A percentile compares a stretch with the other conserved stretches of the same genome.
phyloP scores from a whole-genome alignment of 371 early-diverging fungal species.

The Syncephalastrum sp. region DNA sequence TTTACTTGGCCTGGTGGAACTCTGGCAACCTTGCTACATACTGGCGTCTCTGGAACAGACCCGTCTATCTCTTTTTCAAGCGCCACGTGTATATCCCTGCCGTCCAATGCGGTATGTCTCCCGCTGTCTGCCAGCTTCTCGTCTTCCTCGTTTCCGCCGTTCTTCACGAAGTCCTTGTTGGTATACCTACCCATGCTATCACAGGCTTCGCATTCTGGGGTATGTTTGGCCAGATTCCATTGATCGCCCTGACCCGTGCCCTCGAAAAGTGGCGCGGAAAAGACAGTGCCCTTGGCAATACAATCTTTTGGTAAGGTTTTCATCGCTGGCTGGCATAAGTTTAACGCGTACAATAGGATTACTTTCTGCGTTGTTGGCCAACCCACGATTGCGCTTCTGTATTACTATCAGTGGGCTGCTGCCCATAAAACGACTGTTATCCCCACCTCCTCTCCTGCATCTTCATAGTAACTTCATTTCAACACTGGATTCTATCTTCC shows the following conservation, averaged over 20 bases:
- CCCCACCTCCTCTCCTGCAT: too few relatives aligned
- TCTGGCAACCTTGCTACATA: conserved; percentile 78
- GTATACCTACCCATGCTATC: conserved; percentile 79
- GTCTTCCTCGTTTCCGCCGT: conserved; percentile 85
- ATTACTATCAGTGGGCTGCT: conserved; percentile 79
- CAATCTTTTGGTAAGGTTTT: conserved; percentile 76
- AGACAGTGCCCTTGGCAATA: conserved; percentile 83
- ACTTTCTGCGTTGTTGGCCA: conserved; percentile 86
- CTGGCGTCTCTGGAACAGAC: conserved; percentile 92
- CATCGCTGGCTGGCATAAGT: not conserved
- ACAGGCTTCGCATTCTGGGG: conserved; percentile 85
- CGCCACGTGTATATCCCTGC: conserved; percentile 80
- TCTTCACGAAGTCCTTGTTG: conserved; percentile 85
- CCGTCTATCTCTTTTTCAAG: conserved; percentile 85
- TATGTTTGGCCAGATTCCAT: conserved; percentile 88
- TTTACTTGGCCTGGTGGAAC: conserved; percentile 94
- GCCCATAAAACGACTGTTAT: conserved; percentile 24
- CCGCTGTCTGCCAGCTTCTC: conserved; percentile 53
- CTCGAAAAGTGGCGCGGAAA: conserved; percentile 72
- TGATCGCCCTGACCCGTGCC: conserved; percentile 70
- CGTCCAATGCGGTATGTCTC: conserved; percentile 51
- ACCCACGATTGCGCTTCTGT: conserved; percentile 78
- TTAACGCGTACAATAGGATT: conserved; percentile 35
- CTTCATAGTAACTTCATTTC: too few relatives aligned
- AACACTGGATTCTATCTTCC: not conserved